Base-by-base conservation (phyloP, 352 stramenopile genomes). In the Phytopythium kandeliae region DNA sequence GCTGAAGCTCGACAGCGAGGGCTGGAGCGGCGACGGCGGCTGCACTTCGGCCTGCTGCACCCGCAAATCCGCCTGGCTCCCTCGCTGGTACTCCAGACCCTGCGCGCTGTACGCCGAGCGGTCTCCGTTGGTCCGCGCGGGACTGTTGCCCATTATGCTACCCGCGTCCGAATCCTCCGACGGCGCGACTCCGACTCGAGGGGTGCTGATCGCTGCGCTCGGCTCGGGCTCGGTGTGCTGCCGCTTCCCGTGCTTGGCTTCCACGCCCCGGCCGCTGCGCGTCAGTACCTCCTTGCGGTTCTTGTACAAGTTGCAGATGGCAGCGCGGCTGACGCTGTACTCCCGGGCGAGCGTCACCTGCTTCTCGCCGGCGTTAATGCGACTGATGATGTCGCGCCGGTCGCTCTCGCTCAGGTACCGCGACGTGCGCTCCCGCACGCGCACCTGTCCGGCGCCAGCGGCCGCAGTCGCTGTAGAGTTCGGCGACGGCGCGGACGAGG, bases 261-360 rank as follows among this genome's bases (percentile, higher is more conserved):
- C 44, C 0, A 53, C 40, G 19, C 71, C 65, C 4, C 67, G 56
- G 46, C 41, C 54, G 24, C 54, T 63, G n/a, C 69, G 69, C 1
- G 59, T 71, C n/a, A 78, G 60, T 30, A 78, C 65, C 24, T 73
- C 62, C 31, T 60, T 62, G 16, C 69, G 66, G 46, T 76, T 81
- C 57, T 81, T 81, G 65, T 81, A 81, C 13, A 81, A 55, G 30
- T 81, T 78, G 48, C 70, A 81, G 31, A 81, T 76, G 34, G 70
- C 70, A 6, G 70, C 70, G 25, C 70, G 70, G 41, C 67, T 81
- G 1, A 78, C 70, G 26, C 52, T 48, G 43, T 76, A 81, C 41
- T 81, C 70, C 51, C 58, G 74, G 13, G 71, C 71, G 36, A 81
- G 61, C 17, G 60, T 47, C 22, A 74, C 68, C 34, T 81, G 71